Base-by-base conservation (phyloP, 768 basidiomycete genomes). In the Termitomyces sp. region DNA sequence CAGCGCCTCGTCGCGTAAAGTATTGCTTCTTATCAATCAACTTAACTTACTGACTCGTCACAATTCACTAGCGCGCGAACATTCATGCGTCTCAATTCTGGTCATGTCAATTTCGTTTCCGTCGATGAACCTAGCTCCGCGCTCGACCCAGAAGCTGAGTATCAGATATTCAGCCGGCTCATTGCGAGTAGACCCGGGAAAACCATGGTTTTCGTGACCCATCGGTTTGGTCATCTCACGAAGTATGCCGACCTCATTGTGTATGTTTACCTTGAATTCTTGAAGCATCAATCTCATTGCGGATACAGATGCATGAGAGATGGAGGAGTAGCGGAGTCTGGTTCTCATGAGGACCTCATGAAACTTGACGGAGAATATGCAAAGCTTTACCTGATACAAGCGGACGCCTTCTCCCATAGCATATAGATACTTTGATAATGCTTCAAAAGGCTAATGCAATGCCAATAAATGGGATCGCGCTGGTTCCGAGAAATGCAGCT, bases 41-140 rank as follows among this genome's bases (percentile, higher is more conserved):
- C 0, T 33, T 5, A 9, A 15, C 26, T 28, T 29, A 12, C 9
- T 16, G 29, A 13, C 15, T 2, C 42, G 16, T 36, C 6, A 12
- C 20, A 5, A 5, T 22, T 57, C 20, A 42, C 15, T 29, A 72
- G 71, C 20, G 60, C 70, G 1, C 47, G 71, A 51, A 69, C 70
- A 22, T 72, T 72, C 60, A 72, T 72, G 71, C 68, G 65, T 8
- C 60, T 72, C 28, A 64, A 58, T 22, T 66, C 68, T 2, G 62
- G 62, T 0, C 48, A 67, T 4, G 68, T 73, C 26, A 73, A 68
- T 22, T 71, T 82, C 3, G 62, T 81, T 15, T 70, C 75, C 4
- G 70, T 75, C 6, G 81, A 82, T 58, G 81, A 82, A 60, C 81
- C 81, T 1, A 80, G 73, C 26, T 79, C 80, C 0, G 70, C 73